These are phyloP conservation scores for Gonapodya sp. DNA, from an alignment of 192 early-diverging fungal species.

Conservation along the genomic window DNA sequence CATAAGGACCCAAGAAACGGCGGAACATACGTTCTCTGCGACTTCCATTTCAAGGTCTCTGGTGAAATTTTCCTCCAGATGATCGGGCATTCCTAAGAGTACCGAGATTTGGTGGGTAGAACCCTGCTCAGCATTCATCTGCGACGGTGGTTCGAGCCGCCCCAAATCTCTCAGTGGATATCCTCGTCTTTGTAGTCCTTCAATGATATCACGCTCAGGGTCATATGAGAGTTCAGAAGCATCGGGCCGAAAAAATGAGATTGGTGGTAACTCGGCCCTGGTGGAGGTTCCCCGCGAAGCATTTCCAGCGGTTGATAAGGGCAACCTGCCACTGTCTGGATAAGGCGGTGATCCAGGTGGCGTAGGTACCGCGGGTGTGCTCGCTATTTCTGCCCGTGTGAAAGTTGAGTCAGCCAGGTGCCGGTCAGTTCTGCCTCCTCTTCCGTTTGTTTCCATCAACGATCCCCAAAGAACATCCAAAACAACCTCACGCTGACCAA, in stretches of 20 bases:
- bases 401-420: background rate
- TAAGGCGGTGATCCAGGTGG: too few relatives aligned
- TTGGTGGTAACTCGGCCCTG: background rate
- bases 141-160: too few relatives aligned
- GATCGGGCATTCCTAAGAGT: background rate
- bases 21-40: background rate
- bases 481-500: background rate
- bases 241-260: background rate
- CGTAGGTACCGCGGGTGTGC: too few relatives aligned
- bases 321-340: too few relatives aligned
- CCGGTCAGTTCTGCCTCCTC: background rate
- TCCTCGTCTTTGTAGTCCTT: background rate
- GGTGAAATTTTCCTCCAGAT: background rate
- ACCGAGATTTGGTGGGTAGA: too few relatives aligned
- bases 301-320: too few relatives aligned
- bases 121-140: background rate
- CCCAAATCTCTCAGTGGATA: background rate
- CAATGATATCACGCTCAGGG: background rate
- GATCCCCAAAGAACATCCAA: background rate
- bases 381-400: background rate
- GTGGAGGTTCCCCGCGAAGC: too few relatives aligned
- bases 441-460: background rate
- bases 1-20: background rate
- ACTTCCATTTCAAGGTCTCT: background rate
- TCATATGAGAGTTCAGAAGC: background rate